Conservation (phyloP, 2,329 filamentous ascomycete genomes). For the Rhexocercosporidium sp. region DNA sequence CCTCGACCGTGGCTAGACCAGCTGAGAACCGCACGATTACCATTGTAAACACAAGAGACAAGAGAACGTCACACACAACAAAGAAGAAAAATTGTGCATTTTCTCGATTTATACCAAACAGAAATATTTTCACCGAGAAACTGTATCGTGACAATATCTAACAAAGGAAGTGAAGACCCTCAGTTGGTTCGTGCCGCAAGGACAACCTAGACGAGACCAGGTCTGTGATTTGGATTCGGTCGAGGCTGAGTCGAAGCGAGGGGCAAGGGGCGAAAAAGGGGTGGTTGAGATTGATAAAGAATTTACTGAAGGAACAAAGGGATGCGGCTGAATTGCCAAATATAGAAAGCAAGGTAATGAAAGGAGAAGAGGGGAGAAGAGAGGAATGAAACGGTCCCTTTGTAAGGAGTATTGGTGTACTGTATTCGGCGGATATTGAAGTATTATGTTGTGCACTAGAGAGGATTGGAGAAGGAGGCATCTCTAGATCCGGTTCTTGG, state of each 20-base stretch:
- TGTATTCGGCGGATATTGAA: neutral
- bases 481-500: neutral
- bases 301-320: neutral
- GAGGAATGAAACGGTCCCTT: conserved; percentile 1
- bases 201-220: neutral
- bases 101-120: neutral
- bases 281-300: neutral
- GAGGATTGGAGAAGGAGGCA: neutral
- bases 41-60: neutral
- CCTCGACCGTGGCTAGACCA: no score
- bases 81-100: neutral
- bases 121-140: no score
- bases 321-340: neutral
- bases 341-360: neutral
- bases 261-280: neutral
- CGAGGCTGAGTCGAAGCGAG: conserved; percentile 5
- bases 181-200: neutral
- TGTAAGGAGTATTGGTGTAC: conserved; percentile 2
- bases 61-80: neutral
- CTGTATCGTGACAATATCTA: neutral
- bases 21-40: no score
- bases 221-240: neutral
- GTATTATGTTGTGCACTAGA: neutral
- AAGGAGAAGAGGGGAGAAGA: neutral
- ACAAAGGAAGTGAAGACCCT: neutral